Percentiles rank a stretch among this genome's conserved stretches.
Evolutionary conservation across 2,329 filamentous ascomycete genomes (phyloP).

Genomic region (Emmonsiellopsis sp.): DNA sequence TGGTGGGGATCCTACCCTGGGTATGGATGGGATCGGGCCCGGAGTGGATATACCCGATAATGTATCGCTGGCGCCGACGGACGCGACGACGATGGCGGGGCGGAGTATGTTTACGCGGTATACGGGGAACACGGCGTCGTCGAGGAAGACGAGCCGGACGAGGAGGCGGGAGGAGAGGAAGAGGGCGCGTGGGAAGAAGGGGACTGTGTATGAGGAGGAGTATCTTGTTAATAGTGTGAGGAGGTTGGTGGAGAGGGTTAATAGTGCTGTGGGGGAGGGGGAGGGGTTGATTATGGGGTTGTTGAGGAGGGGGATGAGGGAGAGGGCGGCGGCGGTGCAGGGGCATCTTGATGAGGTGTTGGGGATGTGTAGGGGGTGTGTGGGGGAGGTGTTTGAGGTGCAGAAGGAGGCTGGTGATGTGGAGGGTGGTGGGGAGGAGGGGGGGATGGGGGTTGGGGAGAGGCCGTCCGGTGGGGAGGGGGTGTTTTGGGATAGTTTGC

Average conservation of each 20-base stretch:
- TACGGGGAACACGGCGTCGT: slow-evolving; percentile 59
- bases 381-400: slow-evolving; percentile 60
- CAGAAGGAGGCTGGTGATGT: slow-evolving; percentile 17
- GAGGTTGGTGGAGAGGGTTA: slow-evolving; percentile 73
- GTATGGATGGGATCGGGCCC: slow-evolving; percentile 44
- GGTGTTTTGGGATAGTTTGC: slow-evolving; percentile 34
- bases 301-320: slow-evolving; percentile 73
- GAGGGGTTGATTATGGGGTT: slow-evolving; percentile 67
- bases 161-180: slow-evolving; percentile 87
- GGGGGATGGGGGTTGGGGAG: slow-evolving; percentile 8
- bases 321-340: slow-evolving; percentile 72
- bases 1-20: slow-evolving; percentile 59
- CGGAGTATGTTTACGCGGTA: slow-evolving; percentile 91
- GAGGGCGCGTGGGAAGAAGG: slow-evolving; percentile 87
- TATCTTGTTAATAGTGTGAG: slow-evolving; percentile 85
- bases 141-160: slow-evolving; percentile 75
- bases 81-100: slow-evolving; percentile 64
- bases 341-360: slow-evolving; percentile 65
- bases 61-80: slow-evolving; percentile 79
- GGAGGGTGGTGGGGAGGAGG: slow-evolving; percentile 16
- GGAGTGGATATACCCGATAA: slow-evolving; percentile 78
- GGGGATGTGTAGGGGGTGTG: slow-evolving; percentile 56
- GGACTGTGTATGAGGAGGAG: slow-evolving; percentile 95
- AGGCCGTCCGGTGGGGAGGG: slow-evolving; percentile 21
- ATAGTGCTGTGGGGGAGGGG: slow-evolving; percentile 62